Percentiles rank a stretch among this genome's conserved stretches.
These are phyloP conservation scores for Solanum virginianum DNA, from an alignment of 257 asterid genomes.

Conservation along the genomic window DNA sequence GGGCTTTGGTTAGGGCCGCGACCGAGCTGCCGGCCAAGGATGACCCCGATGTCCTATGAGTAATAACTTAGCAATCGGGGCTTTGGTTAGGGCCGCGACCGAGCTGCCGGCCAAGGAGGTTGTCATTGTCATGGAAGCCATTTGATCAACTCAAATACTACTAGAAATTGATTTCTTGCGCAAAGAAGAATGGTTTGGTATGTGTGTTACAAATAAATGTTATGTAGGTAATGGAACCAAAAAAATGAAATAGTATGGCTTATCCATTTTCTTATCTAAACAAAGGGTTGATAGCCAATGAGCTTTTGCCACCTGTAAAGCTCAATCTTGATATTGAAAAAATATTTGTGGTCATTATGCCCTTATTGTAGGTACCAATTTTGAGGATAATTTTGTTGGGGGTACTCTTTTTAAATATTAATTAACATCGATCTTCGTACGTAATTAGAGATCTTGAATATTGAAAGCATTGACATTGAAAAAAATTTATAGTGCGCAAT, in stretches of 20 bases:
- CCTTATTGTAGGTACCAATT: neutral
- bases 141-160: neutral
- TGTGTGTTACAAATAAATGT: neutral
- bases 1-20: neutral
- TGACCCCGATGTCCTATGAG: too few relatives aligned
- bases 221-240: neutral
- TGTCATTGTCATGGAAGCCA: slow-evolving; percentile 1
- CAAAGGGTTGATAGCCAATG: neutral
- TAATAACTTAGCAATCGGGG: too few relatives aligned
- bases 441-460: too few relatives aligned
- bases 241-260: neutral
- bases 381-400: neutral
- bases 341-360: neutral
- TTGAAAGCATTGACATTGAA: too few relatives aligned
- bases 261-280: neutral
- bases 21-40: neutral
- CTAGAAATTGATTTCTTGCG: neutral
- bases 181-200: neutral
- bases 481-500: too few relatives aligned
- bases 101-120: neutral
- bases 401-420: neutral
- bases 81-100: neutral
- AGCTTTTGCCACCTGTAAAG: neutral
- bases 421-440: too few relatives aligned
- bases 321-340: neutral